Evolutionary conservation across 73 alveolate genomes (phyloP).

Genomic region (Breviolum minutum): DNA sequence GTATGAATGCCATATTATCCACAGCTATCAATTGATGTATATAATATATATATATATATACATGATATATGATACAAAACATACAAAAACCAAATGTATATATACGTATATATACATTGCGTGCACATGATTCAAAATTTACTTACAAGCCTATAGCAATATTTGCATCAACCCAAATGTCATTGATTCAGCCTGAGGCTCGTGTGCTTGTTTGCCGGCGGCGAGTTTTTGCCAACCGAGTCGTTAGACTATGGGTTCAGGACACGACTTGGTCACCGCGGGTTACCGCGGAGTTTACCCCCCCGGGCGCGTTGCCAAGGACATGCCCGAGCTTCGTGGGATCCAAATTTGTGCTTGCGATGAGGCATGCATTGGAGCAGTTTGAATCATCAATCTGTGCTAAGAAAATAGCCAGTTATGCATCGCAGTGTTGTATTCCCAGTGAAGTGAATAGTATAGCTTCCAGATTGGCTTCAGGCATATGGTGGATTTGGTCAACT

Average conservation of each 20-base stretch:
- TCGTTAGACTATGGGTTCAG: slow-evolving; percentile 64
- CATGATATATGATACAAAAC: no score
- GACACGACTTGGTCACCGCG: not conserved
- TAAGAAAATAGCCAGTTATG: no score
- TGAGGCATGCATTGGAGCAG: slow-evolving; percentile 41
- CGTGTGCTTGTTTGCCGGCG: slow-evolving; percentile 88
- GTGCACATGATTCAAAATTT: no score
- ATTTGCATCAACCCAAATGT: not conserved
- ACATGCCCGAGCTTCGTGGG: slow-evolving; percentile 54
- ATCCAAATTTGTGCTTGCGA: slow-evolving; percentile 62
- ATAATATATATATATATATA: no score
- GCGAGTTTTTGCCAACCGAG: slow-evolving; percentile 84
- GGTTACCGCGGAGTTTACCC: no score
- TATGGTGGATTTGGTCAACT: slow-evolving; percentile 65
- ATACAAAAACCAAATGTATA: no score
- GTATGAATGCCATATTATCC: no score
- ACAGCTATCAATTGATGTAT: no score
- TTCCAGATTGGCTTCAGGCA: slow-evolving; percentile 3
- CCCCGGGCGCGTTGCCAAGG: no score
- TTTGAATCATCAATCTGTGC: no score
- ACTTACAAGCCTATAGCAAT: not conserved
- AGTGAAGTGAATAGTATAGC: not conserved
- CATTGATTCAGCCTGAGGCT: not conserved
- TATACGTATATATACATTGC: no score
- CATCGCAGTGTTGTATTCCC: no score